Evolutionary conservation across 345 rosid genomes (phyloP).

Genomic region (Syzygium oleosum): DNA sequence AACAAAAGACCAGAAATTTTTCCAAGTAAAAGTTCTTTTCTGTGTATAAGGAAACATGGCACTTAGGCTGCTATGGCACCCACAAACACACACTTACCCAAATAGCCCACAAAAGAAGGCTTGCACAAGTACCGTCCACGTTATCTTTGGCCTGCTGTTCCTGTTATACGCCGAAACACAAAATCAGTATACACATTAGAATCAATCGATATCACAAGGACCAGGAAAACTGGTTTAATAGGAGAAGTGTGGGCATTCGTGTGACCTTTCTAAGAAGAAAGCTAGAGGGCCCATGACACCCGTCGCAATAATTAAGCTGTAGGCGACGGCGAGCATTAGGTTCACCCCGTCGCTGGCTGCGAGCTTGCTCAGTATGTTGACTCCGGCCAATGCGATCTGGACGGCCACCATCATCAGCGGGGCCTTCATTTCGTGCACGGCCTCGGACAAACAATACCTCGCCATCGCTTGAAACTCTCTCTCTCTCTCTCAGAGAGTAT

Average conservation of each 20-base stretch:
- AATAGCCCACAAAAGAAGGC: not conserved
- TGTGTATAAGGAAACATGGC: not conserved
- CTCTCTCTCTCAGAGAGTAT: not conserved
- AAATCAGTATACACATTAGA: not conserved
- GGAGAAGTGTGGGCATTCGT: not conserved
- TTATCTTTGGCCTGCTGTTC: constrained; percentile 36
- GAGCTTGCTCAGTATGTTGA: constrained; percentile 3
- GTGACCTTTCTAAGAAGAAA: constrained; percentile 2
- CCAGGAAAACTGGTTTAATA: not conserved
- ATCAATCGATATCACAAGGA: not conserved
- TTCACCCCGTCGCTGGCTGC: not conserved
- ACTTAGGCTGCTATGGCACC: not conserved
- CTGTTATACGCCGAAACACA: constrained; percentile 2
- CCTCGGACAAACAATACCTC: not conserved
- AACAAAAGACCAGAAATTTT: not conserved
- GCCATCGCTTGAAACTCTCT: not conserved
- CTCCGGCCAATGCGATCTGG: not conserved
- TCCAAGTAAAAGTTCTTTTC: not conserved
- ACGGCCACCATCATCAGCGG: constrained; percentile 5
- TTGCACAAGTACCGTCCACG: constrained; percentile 25
- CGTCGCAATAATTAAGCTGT: not conserved
- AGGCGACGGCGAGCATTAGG: not conserved
- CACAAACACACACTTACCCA: constrained; percentile 26
- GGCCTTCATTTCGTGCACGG: not conserved
- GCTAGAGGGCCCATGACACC: constrained; percentile 5